These are phyloP conservation scores for Phytophthora parvispora DNA, from an alignment of 352 stramenopile species.

Conservation along the genomic window DNA sequence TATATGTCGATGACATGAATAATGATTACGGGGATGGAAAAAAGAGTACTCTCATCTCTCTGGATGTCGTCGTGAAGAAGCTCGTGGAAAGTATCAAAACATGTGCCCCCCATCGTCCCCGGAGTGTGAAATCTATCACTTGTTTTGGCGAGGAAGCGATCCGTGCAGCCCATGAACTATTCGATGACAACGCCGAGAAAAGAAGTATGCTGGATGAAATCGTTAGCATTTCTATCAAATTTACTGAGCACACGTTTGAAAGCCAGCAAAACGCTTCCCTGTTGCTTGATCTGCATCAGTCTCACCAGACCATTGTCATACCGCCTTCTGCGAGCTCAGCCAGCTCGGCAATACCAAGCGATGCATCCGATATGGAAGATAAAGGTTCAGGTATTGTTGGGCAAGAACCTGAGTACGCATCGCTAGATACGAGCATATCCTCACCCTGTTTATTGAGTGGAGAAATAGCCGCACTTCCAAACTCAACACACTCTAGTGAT, in stretches of 20 bases:
- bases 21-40: slow-evolving; percentile 15
- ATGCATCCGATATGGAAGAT: slow-evolving; percentile 18
- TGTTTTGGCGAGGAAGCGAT: slow-evolving; percentile 29
- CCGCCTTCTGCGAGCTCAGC: slow-evolving; percentile 5
- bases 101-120: background rate
- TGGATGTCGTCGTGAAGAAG: slow-evolving; percentile 27
- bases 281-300: slow-evolving; percentile 28
- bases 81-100: slow-evolving; percentile 16
- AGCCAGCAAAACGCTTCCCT: slow-evolving; percentile 19
- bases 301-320: slow-evolving; percentile 1
- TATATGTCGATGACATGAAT: slow-evolving; percentile 35
- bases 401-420: slow-evolving; percentile 21
- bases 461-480: slow-evolving; percentile 10
- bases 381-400: slow-evolving; percentile 1
- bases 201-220: slow-evolving; percentile 34
- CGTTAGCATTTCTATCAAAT: slow-evolving; percentile 18
- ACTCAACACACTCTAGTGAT: slow-evolving; percentile 9
- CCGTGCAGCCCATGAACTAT: slow-evolving; percentile 17
- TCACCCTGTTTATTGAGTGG: slow-evolving; percentile 29
- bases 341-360: slow-evolving; percentile 6
- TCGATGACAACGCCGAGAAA: slow-evolving; percentile 9
- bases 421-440: slow-evolving; percentile 18
- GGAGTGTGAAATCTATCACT: slow-evolving; percentile 19
- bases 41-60: slow-evolving; percentile 2
- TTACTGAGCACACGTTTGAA: slow-evolving; percentile 22